Percentiles rank a stretch among this genome's conserved stretches.
Evolutionary conservation across 2,329 filamentous ascomycete genomes (phyloP).

Genomic region (Arthroderma sp.): DNA sequence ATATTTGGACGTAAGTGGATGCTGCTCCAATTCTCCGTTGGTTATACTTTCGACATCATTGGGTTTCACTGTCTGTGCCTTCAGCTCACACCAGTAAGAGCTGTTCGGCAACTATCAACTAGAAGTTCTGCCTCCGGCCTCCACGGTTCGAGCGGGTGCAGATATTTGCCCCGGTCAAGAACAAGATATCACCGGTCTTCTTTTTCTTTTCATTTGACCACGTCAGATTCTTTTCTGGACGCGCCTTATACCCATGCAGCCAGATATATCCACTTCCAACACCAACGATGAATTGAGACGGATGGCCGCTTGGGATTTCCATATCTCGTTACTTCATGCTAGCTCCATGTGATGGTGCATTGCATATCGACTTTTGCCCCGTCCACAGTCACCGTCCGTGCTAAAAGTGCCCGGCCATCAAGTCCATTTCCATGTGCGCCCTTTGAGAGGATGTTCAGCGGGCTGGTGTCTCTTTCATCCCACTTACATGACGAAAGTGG

Average conservation of each 20-base stretch:
- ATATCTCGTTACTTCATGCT: neutral
- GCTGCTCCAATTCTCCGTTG: neutral
- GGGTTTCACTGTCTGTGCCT: neutral
- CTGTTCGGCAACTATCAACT: neutral
- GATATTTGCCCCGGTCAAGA: neutral
- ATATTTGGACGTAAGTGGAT: neutral
- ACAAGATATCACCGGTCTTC: neutral
- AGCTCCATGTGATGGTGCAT: neutral
- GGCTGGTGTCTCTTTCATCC: neutral
- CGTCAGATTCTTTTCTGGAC: neutral
- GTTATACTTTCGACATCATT: neutral
- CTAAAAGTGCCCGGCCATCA: neutral
- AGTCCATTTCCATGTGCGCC: neutral
- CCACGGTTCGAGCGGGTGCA: neutral
- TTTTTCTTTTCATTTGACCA: neutral
- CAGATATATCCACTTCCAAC: neutral
- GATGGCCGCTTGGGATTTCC: neutral
- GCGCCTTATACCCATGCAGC: neutral
- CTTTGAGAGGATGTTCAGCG: neutral
- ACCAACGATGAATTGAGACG: neutral
- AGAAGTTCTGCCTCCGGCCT: neutral
- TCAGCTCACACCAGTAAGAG: neutral
- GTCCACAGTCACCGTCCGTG: neutral
- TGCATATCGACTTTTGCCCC: neutral
- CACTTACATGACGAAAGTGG: neutral